These are phyloP conservation scores for Gracilaria vermiculophylla DNA, from an alignment of 23 red algal genomes.

Conservation along the genomic window DNA sequence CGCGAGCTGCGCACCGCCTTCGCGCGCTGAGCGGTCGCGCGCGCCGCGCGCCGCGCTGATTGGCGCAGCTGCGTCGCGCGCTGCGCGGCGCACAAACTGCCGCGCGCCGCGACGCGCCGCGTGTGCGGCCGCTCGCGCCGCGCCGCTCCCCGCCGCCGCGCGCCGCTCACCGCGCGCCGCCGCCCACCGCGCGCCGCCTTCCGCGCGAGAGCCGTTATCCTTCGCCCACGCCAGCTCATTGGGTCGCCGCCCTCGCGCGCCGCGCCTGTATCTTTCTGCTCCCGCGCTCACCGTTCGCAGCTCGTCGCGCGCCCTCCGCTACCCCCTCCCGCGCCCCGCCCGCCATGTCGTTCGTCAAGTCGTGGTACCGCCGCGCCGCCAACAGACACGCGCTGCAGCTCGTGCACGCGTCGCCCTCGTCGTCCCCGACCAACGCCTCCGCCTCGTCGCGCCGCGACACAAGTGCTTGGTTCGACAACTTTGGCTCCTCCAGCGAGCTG, in stretches of 20 bases:
- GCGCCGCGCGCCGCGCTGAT: neutral
- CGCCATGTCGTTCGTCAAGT: neutral
- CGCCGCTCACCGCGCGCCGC: too few relatives aligned
- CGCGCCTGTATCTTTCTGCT: too few relatives aligned
- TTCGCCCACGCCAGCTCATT: too few relatives aligned
- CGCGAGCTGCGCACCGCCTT: neutral
- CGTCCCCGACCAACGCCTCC: neutral
- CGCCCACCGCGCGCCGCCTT: too few relatives aligned
- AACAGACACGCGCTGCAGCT: neutral
- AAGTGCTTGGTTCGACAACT: constrained; percentile 44
- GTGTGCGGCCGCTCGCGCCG: too few relatives aligned
- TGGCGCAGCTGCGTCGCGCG: neutral
- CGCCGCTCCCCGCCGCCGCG: too few relatives aligned
- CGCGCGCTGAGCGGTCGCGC: neutral
- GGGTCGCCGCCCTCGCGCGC: too few relatives aligned
- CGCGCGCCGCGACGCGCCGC: neutral
- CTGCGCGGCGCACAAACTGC: neutral
- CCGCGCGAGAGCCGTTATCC: too few relatives aligned
- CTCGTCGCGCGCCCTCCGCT: too few relatives aligned
- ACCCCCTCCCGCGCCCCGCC: too few relatives aligned
- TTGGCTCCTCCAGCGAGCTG: constrained; percentile 34
- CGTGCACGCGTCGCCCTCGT: neutral
- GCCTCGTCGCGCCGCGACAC: neutral
- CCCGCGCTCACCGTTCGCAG: too few relatives aligned
- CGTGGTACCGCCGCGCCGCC: neutral